A percentile compares a stretch with the other conserved stretches of the same genome.
These are phyloP conservation scores for Nannochloris sp. DNA, from an alignment of 139 green algal genomes.

Conservation along the genomic window DNA sequence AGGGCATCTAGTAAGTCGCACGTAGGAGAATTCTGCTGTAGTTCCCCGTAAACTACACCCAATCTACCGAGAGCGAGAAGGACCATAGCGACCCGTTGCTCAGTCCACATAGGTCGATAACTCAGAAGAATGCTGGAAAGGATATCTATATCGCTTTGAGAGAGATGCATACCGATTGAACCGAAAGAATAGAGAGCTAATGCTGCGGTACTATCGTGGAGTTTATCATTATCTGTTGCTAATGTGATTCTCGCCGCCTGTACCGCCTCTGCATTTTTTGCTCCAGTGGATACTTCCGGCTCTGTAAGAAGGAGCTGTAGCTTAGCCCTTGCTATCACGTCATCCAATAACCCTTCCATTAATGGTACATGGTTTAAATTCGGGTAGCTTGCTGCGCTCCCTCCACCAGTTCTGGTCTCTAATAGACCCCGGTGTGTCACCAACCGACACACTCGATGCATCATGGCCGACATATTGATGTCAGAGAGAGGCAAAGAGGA, in stretches of 20 bases:
- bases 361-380: neutral
- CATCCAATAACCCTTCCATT: slow-evolving; percentile 61
- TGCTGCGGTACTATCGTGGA: no score
- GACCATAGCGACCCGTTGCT: neutral
- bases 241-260: no score
- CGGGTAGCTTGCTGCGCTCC: neutral
- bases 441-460: slow-evolving; percentile 3
- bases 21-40: no score
- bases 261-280: no score
- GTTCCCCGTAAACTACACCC: no score
- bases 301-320: no score
- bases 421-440: neutral
- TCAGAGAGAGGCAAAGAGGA: neutral
- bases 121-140: neutral
- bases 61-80: no score
- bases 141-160: neutral
- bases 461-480: slow-evolving; percentile 18
- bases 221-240: no score
- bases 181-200: neutral
- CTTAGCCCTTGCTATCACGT: slow-evolving; percentile 43
- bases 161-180: neutral
- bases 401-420: no score
- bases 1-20: no score
- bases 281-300: no score
- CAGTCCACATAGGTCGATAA: neutral